Conservation (phyloP, 2,329 filamentous ascomycete species). For the Tolypocladium sp. region DNA sequence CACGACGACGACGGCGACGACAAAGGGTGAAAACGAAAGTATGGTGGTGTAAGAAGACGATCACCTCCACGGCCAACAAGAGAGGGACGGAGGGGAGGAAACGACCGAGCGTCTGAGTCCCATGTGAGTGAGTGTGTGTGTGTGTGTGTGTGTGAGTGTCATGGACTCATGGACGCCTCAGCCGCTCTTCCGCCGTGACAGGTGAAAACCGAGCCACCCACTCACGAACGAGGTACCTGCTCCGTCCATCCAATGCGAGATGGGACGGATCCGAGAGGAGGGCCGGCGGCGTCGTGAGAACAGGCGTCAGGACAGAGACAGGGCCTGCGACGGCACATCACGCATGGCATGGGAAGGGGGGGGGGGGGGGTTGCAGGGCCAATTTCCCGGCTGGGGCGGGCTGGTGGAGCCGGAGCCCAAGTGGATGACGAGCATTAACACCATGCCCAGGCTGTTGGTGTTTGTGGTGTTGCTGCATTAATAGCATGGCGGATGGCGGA, state of each 20-base stretch:
- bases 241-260: neutral
- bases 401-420: conserved; percentile 5
- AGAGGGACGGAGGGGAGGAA: neutral
- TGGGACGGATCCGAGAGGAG: neutral
- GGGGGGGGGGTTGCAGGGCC: conserved; percentile 3
- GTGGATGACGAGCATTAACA: conserved; percentile 5
- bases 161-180: neutral
- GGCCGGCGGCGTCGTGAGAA: neutral
- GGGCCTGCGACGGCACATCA: neutral
- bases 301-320: neutral
- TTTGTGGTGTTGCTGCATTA: neutral
- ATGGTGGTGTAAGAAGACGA: neutral
- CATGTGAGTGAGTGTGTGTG: neutral
- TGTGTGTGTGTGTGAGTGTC: neutral
- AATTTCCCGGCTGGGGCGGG: conserved; percentile 12
- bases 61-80: neutral
- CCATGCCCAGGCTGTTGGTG: neutral
- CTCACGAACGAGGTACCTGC: neutral
- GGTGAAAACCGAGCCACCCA: neutral
- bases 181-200: neutral
- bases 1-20: neutral
- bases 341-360: neutral
- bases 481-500: neutral
- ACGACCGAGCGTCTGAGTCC: neutral
- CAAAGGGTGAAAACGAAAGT: neutral